Percentiles rank a stretch among this genome's conserved stretches.
Conservation (phyloP, 2,329 filamentous ascomycete species). For the Fusarium tjaetaba region DNA sequence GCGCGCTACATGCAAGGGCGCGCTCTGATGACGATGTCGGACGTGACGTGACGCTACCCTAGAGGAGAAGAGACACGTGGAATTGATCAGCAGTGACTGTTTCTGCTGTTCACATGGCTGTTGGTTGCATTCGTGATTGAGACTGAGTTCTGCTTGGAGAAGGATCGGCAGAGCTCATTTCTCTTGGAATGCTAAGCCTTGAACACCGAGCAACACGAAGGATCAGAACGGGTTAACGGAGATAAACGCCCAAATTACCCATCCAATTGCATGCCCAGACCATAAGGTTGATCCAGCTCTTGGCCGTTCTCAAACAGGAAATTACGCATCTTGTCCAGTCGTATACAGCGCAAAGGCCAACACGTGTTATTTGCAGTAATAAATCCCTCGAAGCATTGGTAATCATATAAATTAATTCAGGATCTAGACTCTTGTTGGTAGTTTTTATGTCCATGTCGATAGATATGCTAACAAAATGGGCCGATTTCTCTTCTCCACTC, state of each 20-base stretch:
- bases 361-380: background rate
- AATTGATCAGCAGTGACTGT: background rate
- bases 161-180: background rate
- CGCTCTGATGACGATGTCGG: background rate
- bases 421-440: constrained; percentile 15
- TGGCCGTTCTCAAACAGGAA: background rate
- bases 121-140: background rate
- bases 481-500: constrained; percentile 20
- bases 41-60: background rate
- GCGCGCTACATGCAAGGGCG: constrained; percentile 6
- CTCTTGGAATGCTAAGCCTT: background rate
- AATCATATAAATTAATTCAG: background rate
- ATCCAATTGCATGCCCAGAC: background rate
- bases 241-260: background rate
- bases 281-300: constrained; percentile 12
- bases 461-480: constrained; percentile 24
- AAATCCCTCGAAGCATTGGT: background rate
- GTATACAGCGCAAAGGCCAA: background rate
- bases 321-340: background rate
- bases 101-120: background rate
- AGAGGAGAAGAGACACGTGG: background rate
- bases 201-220: background rate
- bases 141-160: background rate
- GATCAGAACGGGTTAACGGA: background rate
- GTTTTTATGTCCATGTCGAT: constrained; percentile 4